phyloP scores from a whole-genome alignment of 768 basidiomycete genomes.

The Tulasnella sp. region DNA sequence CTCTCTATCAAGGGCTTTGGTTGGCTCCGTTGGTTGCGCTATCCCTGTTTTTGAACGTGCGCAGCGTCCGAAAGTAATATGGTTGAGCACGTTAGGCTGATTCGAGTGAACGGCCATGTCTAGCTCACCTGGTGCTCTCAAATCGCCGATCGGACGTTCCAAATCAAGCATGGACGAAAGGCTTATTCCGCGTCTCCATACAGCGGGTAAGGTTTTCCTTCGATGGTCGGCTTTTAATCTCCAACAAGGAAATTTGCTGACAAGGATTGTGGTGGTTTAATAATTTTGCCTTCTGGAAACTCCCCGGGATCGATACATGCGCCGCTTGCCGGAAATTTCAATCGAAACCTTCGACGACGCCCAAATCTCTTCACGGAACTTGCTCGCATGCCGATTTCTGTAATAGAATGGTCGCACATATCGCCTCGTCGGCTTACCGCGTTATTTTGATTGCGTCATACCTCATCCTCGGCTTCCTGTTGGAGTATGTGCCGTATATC shows the following conservation, averaged over 20 bases:
- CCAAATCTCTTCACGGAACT: background rate
- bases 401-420: slow-evolving; percentile 52
- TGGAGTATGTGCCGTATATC: slow-evolving; percentile 59
- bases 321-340: background rate
- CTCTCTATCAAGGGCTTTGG: slow-evolving; percentile 77
- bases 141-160: slow-evolving; percentile 70
- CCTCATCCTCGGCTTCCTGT: slow-evolving; percentile 58
- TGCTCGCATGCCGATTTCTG: background rate
- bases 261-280: background rate
- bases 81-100: background rate
- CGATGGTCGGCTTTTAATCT: slow-evolving; percentile 47
- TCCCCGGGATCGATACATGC: background rate
- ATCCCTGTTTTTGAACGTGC: slow-evolving; percentile 79
- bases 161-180: slow-evolving; percentile 64
- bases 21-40: slow-evolving; percentile 67
- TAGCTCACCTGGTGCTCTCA: slow-evolving; percentile 74
- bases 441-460: slow-evolving; percentile 78
- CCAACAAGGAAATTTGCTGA: background rate
- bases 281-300: background rate
- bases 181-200: slow-evolving; percentile 47
- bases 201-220: slow-evolving; percentile 36
- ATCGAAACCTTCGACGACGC: background rate
- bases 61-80: slow-evolving; percentile 32
- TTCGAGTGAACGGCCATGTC: slow-evolving; percentile 7
- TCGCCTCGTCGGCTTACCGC: slow-evolving; percentile 78